Percentiles rank a stretch among this genome's conserved stretches.
Conservation (phyloP, 202 grass and related monocot species). For the Carex arenaria region DNA sequence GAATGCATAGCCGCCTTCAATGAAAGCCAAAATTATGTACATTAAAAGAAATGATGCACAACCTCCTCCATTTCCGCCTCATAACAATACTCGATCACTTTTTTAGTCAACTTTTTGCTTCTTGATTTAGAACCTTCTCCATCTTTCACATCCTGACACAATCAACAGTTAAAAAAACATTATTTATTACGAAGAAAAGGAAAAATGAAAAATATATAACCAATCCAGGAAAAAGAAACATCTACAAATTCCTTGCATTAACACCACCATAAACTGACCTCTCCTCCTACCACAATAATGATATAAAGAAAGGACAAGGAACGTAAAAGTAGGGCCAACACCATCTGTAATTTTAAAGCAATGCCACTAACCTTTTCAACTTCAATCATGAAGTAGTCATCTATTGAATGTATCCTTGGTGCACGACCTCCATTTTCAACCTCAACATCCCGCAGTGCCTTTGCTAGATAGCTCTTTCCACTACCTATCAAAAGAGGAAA, state of each 20-base stretch:
- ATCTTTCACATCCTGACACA: slow-evolving; percentile 48
- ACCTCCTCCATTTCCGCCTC: slow-evolving; percentile 99
- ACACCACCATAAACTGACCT: not conserved
- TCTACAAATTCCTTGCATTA: not conserved
- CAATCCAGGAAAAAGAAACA: not conserved
- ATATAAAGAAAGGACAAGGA: slow-evolving; percentile 6
- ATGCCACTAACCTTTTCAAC: slow-evolving; percentile 71
- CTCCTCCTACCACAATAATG: slow-evolving; percentile 16
- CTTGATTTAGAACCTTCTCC: slow-evolving; percentile 69
- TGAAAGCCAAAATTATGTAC: slow-evolving; percentile 7
- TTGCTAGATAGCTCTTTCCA: slow-evolving; percentile 98
- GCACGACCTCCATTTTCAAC: slow-evolving; percentile 83
- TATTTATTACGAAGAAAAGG: not conserved
- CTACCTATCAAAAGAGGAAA: slow-evolving; percentile 54
- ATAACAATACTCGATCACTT: slow-evolving; percentile 98
- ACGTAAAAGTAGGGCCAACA: not conserved
- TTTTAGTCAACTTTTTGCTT: slow-evolving; percentile 79
- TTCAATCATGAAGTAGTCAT: slow-evolving; percentile 99
- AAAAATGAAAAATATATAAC: not conserved
- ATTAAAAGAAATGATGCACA: slow-evolving; percentile 27
- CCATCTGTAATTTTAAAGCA: not conserved
- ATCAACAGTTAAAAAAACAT: not conserved
- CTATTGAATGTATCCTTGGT: slow-evolving; percentile 96
- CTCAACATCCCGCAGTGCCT: slow-evolving; percentile 86
- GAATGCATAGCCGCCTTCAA: slow-evolving; percentile 4